Conservation (phyloP, 805 yeast species). For the Limtongia smithiae region DNA sequence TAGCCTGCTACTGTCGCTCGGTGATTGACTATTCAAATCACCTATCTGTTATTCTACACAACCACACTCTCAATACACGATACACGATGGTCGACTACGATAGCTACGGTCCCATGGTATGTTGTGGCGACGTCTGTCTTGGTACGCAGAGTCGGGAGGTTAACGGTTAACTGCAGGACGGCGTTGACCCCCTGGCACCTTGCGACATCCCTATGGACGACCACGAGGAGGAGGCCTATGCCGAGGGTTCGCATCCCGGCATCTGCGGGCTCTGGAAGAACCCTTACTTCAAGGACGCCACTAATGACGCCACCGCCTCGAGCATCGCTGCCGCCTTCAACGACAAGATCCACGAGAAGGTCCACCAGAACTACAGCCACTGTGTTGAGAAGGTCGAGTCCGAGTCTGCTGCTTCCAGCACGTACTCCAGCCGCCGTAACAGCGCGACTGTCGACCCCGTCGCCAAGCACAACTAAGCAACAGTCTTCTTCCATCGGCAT, state of each 20-base stretch:
- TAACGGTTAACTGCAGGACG: too few species aligned
- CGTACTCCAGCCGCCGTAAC: constrained; percentile 9
- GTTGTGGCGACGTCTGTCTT: too few species aligned
- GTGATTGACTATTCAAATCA: too few species aligned
- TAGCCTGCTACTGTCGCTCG: too few species aligned
- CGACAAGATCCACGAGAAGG: constrained; percentile 14
- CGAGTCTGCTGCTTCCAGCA: not conserved
- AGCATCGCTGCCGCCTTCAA: constrained; percentile 5
- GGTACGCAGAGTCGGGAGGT: too few species aligned
- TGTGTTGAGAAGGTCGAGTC: constrained; percentile 7
- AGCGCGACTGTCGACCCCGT: not conserved
- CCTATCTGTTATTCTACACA: too few species aligned
- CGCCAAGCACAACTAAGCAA: too few species aligned
- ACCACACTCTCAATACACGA: too few species aligned
- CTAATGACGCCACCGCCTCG: not conserved
- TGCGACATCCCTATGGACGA: constrained; percentile 5
- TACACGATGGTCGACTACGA: too few species aligned
- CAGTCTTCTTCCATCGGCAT: too few species aligned
- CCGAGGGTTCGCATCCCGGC: constrained; percentile 26
- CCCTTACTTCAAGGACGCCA: constrained; percentile 19
- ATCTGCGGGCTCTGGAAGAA: constrained; percentile 27
- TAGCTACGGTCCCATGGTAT: too few species aligned
- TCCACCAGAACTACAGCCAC: constrained; percentile 8
- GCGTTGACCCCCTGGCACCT: constrained; percentile 19
- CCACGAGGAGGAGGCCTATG: constrained; percentile 17